These are phyloP conservation scores for Sesbania bispinosa DNA, from an alignment of 306 rosid genomes.

Conservation along the genomic window DNA sequence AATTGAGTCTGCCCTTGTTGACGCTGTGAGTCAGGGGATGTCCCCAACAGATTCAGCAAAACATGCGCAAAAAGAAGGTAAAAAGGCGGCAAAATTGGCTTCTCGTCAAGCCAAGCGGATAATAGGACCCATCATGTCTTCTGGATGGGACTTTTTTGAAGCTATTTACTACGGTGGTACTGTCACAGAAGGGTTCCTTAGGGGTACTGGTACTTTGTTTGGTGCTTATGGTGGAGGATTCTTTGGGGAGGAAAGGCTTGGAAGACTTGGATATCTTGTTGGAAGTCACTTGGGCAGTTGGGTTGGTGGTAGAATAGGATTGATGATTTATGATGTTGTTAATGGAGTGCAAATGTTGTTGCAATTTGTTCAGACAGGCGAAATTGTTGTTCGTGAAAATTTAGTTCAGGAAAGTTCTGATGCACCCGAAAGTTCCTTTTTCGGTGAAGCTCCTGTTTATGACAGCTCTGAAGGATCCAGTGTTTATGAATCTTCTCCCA, in stretches of 20 bases:
- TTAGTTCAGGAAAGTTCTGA: constrained; percentile 39
- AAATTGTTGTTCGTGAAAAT: constrained; percentile 36
- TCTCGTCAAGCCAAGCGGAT: constrained; percentile 69
- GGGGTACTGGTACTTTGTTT: constrained; percentile 78
- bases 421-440: constrained; percentile 24
- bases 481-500: constrained; percentile 33
- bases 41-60: constrained; percentile 54
- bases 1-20: constrained; percentile 52
- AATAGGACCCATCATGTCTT: constrained; percentile 79
- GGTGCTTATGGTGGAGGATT: constrained; percentile 78
- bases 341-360: constrained; percentile 64
- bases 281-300: constrained; percentile 95
- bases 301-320: constrained; percentile 84
- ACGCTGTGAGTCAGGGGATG: constrained; percentile 60
- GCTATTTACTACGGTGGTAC: constrained; percentile 82
- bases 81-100: constrained; percentile 70
- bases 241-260: constrained; percentile 68
- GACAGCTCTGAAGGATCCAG: constrained; percentile 34
- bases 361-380: constrained; percentile 42
- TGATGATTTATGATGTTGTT: constrained; percentile 75
- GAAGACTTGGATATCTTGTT: constrained; percentile 79
- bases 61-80: constrained; percentile 60
- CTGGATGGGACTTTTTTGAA: constrained; percentile 93
- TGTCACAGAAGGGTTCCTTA: constrained; percentile 57
- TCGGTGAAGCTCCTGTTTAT: constrained; percentile 29